Evolutionary conservation across 139 green algal genomes (phyloP).

Genomic region (Spirogloea muscicola): DNA sequence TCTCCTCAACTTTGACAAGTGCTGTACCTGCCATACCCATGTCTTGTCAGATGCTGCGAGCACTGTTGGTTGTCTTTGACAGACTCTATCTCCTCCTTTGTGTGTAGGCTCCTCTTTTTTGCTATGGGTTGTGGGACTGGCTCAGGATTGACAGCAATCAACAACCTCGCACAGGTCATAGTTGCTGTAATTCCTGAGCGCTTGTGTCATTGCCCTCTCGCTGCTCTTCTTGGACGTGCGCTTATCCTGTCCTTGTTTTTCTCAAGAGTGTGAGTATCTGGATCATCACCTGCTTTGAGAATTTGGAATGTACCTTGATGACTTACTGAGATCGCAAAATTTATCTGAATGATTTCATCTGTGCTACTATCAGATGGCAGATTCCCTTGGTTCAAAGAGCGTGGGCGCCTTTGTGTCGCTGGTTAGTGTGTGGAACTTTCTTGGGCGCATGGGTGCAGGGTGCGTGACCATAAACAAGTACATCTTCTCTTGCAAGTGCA

Average conservation of each 20-base stretch:
- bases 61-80: not conserved
- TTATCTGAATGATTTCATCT: no score
- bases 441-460: slow-evolving; percentile 50
- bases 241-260: no score
- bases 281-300: no score
- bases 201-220: no score
- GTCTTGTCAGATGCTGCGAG: not conserved
- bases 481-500: no score
- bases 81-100: not conserved
- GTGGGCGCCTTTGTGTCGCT: slow-evolving; percentile 61
- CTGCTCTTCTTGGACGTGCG: no score
- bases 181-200: not conserved
- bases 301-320: no score
- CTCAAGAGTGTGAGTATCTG: no score
- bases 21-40: not conserved
- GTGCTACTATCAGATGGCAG: slow-evolving; percentile 66
- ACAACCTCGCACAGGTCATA: slow-evolving; percentile 62
- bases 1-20: not conserved
- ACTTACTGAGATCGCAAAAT: no score
- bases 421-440: slow-evolving; percentile 71
- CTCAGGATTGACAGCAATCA: slow-evolving; percentile 66
- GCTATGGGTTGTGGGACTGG: slow-evolving; percentile 57
- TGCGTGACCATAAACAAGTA: no score
- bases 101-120: slow-evolving; percentile 56
- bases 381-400: slow-evolving; percentile 29